Evolutionary conservation across 331 rosid species (phyloP), one percentile per base, ranked within the genome.

Genomic region (Acacia pycnantha): DNA sequence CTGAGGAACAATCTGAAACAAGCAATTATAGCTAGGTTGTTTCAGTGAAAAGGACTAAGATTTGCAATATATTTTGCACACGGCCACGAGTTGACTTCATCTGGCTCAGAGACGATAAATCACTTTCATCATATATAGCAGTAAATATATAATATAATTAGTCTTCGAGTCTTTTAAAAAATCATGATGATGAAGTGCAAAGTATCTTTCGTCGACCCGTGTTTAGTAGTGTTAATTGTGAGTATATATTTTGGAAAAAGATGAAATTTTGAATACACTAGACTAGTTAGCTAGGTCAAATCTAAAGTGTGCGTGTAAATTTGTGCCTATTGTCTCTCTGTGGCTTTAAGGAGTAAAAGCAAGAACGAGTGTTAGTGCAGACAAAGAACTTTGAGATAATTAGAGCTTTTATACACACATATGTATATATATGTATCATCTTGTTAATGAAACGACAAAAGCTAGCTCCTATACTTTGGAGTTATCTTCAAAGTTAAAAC

Each of bases 401-500:
- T 33, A 77, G 79, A 69, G 41, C 46, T 73, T 73, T 80, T 77
- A n/a, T 9, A 8, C 41, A 37, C 41, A 37, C 9, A 37, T 1
- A 37, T 6, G 0, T 5, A 5, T 47, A 5, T 5, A 6, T 48
- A 27, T 27, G 70, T 24, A 68, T 73, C 62, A 76, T 83, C 56
- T 82, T 74, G 82, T 81, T 76, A 10, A 35, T 21, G 46, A 85
- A 79, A 84, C 84, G 85, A 86, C 86, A 88, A 86, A 88, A 88
- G 43, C 68, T 84, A 86, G 43, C 68, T 84, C 51, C 46, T 67
- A 14, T 37, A 37, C 29, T 77, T 86, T 74, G 82, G 85, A 82
- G 51, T 77, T 82, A 77, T 79, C 77, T 81, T 29, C 31, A 15
- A 76, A 70, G 77, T 81, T 29, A 15, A 24, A 76, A 70, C 44